Base-by-base conservation (phyloP, 108 stramenopile genomes). In the Cyclotella cryptica region DNA sequence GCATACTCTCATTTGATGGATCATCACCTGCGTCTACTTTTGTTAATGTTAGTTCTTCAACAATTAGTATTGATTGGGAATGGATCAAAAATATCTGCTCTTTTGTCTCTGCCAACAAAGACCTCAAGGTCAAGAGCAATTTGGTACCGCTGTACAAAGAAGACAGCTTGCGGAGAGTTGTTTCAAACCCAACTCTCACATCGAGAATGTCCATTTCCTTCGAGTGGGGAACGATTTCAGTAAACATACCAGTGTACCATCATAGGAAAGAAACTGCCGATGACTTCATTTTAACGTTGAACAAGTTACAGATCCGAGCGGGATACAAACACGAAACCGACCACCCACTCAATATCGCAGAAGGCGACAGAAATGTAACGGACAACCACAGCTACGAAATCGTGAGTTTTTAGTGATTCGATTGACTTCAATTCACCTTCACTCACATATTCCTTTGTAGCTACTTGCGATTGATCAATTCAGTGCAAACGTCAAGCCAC, bases 81-180 rank as follows among this genome's bases (percentile, higher is more conserved):
- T 46, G 42, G 64, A 24, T 65, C 10, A 21, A 65, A 19, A 3
- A 24, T 10, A 65, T 65, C 21, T 39, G 9, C 7, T 15, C 40
- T 40, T 62, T 61, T 59, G 24, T 24, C 41, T 54, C 35, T 18
- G 52, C 49, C 49, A 60, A 61, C 35, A 30, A 12, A 30, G 60
- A 61, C 29, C 1, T 30, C 1, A 7, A n/a, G 2, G 1, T 30
- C 29, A 61, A 35, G 35, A 13, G 35, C 19, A 30, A 61, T n/a
- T 61, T 61, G 60, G 35, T n/a, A 7, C 60, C 60, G 11, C 13
- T 61, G 30, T 61, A 39, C 60, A 61, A 61, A 61, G 60, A 61
- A 39, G 14, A 30, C 11, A 39, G 12, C 14, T 12, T 61, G 60
- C 29, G 35, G 35, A 61, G 35, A 39, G 60, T 61, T 61, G 35